phyloP scores from a whole-genome alignment of 495 filamentous ascomycete species.

The Penicillium longicatenatum region DNA sequence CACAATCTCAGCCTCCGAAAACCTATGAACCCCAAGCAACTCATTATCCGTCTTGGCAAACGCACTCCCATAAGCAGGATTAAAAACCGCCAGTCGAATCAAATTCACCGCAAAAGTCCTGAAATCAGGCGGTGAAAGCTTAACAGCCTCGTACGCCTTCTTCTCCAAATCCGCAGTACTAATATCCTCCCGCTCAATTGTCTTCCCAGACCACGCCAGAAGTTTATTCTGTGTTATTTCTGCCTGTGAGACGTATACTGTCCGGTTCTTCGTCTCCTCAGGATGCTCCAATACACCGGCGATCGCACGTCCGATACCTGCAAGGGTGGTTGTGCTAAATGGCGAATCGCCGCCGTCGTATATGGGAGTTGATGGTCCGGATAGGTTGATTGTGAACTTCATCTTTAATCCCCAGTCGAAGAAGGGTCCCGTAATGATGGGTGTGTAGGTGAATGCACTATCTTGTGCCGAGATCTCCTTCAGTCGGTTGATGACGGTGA shows the following conservation, averaged over 20 bases:
- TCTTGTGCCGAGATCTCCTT: constrained; percentile 37
- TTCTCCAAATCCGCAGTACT: constrained; percentile 14
- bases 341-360: constrained; percentile 56
- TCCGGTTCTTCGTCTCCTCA: constrained; percentile 55
- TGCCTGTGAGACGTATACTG: constrained; percentile 51
- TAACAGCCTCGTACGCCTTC: constrained; percentile 14
- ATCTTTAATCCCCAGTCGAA: constrained; percentile 52
- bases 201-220: constrained; percentile 43
- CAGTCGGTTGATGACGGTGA: constrained; percentile 50
- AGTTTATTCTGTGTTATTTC: constrained; percentile 57
- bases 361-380: constrained; percentile 44
- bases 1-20: constrained; percentile 12
- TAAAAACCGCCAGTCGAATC: constrained; percentile 13
- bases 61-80: constrained; percentile 2
- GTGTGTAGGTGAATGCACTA: constrained; percentile 49
- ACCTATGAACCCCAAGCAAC: constrained; percentile 12
- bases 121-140: constrained; percentile 12
- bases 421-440: constrained; percentile 51
- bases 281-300: constrained; percentile 51
- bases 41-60: constrained; percentile 19
- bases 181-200: constrained; percentile 6
- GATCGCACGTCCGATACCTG: constrained; percentile 50
- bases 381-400: constrained; percentile 41
- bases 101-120: constrained; percentile 9
- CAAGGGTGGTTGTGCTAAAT: constrained; percentile 50